Conservation (phyloP, 73 alveolate species). For the Halteria grandinella region DNA sequence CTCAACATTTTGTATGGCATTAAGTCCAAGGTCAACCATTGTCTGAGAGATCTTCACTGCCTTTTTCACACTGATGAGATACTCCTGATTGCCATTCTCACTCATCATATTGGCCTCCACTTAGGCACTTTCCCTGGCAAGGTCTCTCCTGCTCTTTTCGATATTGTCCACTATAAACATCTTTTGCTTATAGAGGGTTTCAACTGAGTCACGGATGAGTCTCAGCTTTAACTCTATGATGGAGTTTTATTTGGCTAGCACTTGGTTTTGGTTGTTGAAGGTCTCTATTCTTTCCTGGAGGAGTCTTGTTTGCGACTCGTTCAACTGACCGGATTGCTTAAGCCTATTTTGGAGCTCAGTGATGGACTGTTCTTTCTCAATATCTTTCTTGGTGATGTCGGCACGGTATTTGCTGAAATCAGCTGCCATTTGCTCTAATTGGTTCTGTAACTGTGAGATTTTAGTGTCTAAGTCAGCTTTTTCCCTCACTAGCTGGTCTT, state of each 20-base stretch:
- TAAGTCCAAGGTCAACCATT: constrained; percentile 5
- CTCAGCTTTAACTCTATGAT: constrained; percentile 6
- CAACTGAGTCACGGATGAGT: constrained; percentile 6
- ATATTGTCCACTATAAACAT: constrained; percentile 24
- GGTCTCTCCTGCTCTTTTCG: background rate
- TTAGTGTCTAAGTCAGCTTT: background rate
- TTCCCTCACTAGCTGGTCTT: constrained; percentile 16
- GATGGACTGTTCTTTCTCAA: constrained; percentile 13
- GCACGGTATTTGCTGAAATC: constrained; percentile 33
- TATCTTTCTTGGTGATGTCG: background rate
- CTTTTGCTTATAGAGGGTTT: background rate
- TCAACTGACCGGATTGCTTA: background rate
- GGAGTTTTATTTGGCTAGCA: background rate
- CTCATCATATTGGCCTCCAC: background rate
- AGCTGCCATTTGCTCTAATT: background rate
- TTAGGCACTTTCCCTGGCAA: background rate
- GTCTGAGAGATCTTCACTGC: constrained; percentile 11
- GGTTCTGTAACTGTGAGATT: background rate
- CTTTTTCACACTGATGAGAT: constrained; percentile 31
- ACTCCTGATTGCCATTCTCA: constrained; percentile 2
- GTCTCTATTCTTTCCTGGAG: constrained; percentile 22
- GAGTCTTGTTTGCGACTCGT: background rate
- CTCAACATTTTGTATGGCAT: background rate
- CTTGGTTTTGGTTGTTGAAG: background rate
- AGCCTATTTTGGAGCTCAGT: constrained; percentile 14